A percentile compares a stretch with the other conserved stretches of the same genome.
Conservation (phyloP, 257 asterid species). For the Anisodus tanguticus region DNA sequence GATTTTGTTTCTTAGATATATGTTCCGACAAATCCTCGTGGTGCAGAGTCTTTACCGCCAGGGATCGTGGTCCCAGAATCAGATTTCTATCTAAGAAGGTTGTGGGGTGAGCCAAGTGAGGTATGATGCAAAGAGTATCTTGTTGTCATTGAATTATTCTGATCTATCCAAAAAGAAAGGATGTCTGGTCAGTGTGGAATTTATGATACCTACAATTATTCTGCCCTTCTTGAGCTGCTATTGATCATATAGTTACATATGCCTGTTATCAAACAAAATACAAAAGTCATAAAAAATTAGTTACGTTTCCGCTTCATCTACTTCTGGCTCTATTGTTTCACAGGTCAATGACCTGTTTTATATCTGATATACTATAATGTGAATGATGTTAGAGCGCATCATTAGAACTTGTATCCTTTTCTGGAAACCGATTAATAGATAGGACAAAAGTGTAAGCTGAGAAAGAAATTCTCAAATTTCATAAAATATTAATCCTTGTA, state of each 20-base stretch:
- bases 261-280: background rate
- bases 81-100: conserved; percentile 85
- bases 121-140: conserved; percentile 42
- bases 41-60: conserved; percentile 97
- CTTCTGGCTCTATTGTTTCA: background rate
- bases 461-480: background rate
- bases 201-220: background rate
- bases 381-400: background rate
- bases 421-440: conserved; percentile 8
- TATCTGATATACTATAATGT: background rate
- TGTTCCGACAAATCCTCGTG: conserved; percentile 97
- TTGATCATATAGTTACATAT: background rate
- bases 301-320: background rate
- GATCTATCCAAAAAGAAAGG: background rate
- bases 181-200: conserved; percentile 2
- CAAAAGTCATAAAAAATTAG: background rate
- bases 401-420: background rate
- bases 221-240: background rate
- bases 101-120: conserved; percentile 99
- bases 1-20: conserved; percentile 56
- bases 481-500: background rate
- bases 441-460: background rate
- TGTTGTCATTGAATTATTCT: background rate
- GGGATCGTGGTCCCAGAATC: conserved; percentile 93
- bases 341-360: conserved; percentile 19